Conservation (phyloP, 139 green algal species). For the Chlorella sp. region DNA sequence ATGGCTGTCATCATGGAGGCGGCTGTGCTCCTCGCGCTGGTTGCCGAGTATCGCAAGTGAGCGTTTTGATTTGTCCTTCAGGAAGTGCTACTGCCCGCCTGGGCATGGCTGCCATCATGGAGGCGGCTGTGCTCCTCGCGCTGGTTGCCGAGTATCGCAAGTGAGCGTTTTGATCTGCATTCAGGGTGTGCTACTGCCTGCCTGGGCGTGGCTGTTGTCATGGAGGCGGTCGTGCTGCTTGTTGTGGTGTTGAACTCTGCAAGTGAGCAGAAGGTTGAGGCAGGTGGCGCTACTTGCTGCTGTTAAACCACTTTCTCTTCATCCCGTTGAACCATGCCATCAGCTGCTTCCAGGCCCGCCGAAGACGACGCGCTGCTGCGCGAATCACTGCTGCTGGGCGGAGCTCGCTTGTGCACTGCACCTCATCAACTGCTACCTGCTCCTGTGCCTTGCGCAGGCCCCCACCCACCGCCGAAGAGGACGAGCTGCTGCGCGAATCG, state of each 20-base stretch:
- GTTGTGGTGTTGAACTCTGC: neutral
- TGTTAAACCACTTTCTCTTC: neutral
- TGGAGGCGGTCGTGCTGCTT: neutral
- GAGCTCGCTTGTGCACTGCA: too few species aligned
- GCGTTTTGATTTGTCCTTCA: neutral
- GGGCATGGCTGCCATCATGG: too few species aligned
- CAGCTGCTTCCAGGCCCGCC: too few species aligned
- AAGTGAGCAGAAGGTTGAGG: neutral
- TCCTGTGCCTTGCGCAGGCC: neutral
- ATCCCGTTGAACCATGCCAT: too few species aligned
- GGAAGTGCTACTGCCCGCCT: too few species aligned
- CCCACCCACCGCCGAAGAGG: neutral
- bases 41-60: conserved; percentile 17
- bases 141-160: neutral
- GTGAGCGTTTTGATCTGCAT: neutral
- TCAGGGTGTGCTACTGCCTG: too few species aligned
- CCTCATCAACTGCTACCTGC: too few species aligned
- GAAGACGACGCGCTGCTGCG: neutral
- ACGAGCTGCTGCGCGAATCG: neutral
- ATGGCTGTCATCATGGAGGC: conserved; percentile 11
- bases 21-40: neutral
- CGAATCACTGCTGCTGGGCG: conserved; percentile 1
- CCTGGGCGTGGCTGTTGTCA: too few species aligned
- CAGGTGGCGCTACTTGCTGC: neutral
- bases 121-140: neutral